Evolutionary conservation across 2,329 filamentous ascomycete species (phyloP), one percentile per base, ranked within the genome.

Genomic region (Orbilia blumenaviensis): DNA sequence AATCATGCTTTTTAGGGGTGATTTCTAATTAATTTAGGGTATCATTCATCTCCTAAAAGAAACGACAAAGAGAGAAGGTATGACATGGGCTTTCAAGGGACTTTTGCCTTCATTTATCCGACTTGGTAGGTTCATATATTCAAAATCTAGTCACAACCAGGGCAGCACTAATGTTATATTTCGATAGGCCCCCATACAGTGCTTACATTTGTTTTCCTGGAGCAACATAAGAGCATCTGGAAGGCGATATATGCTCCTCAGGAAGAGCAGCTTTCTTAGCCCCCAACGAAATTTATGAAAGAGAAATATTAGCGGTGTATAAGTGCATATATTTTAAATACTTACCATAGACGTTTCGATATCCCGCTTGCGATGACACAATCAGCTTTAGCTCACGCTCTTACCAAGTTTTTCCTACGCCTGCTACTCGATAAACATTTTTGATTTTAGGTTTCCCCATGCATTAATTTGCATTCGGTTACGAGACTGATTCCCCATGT

Each of bases 81-180:
- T 92, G 58, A 84, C 86, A 48, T 96, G 93, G 93, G 90, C 94
- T 87, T 96, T 96, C 84, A 92, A 92, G 83, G 93, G 93, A 76
- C 96, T 92, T 92, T 89, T 94, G 52, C 93, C 93, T n/a, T 87
- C 86, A 79, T 88, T 88, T 80, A 86, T 88, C 61, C 83, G 87
- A 23, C 81, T 88, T 4, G 87, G 86, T 76, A 23, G 21, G 34
- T 44, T 32, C 7, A 4, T 18, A 38, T 3, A 23, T 2, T 2
- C 8, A 16, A n/a, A 32, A 32, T 29, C n/a, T 14, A 10, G 18
- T 16, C 6, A 25, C 23, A 21, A 36, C 10, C 12, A 27, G 21
- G 23, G 0, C 6, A 9, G 18, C 4, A 12, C 78, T 78, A 71
- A 75, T 21, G 14, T 0, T 18, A 21, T 54, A 25, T 6, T 36